Conservation (phyloP, 306 rosid species). For the Vigna reflexopilosa region DNA sequence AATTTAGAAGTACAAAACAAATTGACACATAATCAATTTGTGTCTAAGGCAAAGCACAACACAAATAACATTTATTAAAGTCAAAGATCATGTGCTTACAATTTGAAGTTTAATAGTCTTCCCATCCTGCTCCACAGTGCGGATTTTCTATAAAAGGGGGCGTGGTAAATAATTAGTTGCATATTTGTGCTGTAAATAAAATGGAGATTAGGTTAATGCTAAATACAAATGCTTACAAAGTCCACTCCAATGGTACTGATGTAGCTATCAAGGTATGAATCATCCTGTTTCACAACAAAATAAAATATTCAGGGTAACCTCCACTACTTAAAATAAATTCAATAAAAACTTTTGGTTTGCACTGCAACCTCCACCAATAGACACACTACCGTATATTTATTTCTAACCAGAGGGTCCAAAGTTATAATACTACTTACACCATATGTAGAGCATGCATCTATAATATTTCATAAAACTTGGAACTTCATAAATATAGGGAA, state of each 20-base stretch:
- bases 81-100: constrained; percentile 52
- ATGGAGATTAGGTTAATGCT: neutral
- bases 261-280: constrained; percentile 99
- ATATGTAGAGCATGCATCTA: constrained; percentile 8
- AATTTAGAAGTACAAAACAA: constrained; percentile 31
- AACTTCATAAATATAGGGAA: too few relatives aligned
- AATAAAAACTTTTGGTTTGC: neutral
- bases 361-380: constrained; percentile 11
- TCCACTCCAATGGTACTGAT: constrained; percentile 99
- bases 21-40: neutral
- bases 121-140: constrained; percentile 95
- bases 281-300: constrained; percentile 69
- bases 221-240: constrained; percentile 72
- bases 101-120: constrained; percentile 95
- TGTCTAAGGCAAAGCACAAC: constrained; percentile 19
- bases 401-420: constrained; percentile 1
- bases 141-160: constrained; percentile 73
- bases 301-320: constrained; percentile 26
- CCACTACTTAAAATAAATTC: constrained; percentile 14
- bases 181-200: constrained; percentile 20
- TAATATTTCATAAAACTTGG: neutral
- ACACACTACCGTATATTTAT: neutral
- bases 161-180: constrained; percentile 38
- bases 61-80: constrained; percentile 1
- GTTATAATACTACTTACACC: constrained; percentile 24